Base-by-base conservation (phyloP, 345 rosid genomes). In the Salix arbutifolia region DNA sequence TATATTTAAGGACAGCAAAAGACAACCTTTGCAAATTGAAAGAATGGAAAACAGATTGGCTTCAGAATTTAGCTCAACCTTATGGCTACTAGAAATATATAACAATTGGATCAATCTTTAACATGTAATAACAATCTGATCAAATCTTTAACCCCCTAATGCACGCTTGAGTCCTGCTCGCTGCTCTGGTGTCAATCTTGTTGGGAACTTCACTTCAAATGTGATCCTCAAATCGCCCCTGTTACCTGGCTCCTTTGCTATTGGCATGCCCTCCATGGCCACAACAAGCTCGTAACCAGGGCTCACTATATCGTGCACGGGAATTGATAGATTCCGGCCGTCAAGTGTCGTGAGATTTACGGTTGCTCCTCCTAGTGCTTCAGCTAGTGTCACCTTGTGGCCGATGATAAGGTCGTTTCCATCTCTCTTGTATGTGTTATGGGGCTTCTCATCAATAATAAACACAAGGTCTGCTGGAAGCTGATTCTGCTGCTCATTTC, bases 401-500 rank as follows among this genome's bases (percentile, higher is more conserved):
- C 79, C 88, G 17, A 89, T 74, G 3, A 86, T 71, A 48, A 96
- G 93, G 84, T 93, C 98, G 56, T 93, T 93, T 74, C 97, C 90
- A 65, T 96, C 97, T 79, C 99, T 88, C 56, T 83, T 87, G 90
- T 84, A 96, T 21, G 84, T 6, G 33, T 83, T 85, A 12, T 96
- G 96, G 5, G 90, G 91, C 70, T 91, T 96, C 85, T 93, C 99
- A 44, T 93, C 98, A 21, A 94, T 94, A 4, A 92, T 80, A 73
- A 96, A 94, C 69, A 90, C 93, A 8, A 96, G 90, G 73, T 96
- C 99, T 26, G 99, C 99, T 46, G 99, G 92, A 42, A 91, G 90
- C 37, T 90, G 99, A 80, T 91, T 90, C 69, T 88, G 84, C 87
- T 87, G 97, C 84, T 96, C 98, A 8, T 96, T 96, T 33, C 98